Evolutionary conservation across 805 yeast species (phyloP).

Genomic region (Nakazawaea sp.): DNA sequence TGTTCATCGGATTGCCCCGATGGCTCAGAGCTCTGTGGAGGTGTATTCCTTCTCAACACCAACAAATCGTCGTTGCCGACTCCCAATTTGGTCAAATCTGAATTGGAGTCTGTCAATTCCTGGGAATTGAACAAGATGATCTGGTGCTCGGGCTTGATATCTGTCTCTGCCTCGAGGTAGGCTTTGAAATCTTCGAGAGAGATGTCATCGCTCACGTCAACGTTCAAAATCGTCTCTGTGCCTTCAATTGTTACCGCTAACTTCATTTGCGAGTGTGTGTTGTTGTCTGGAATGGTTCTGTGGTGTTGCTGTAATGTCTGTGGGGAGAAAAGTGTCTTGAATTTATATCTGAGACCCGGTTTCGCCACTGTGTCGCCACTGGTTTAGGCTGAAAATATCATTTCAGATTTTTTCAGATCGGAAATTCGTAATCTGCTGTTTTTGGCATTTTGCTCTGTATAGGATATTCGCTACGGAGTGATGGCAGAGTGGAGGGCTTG

Average conservation of each 20-base stretch:
- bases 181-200: constrained; percentile 64
- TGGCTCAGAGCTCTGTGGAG: background rate
- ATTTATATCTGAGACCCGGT: too few species aligned
- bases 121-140: constrained; percentile 41
- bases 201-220: constrained; percentile 65
- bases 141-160: constrained; percentile 39
- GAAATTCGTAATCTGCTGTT: too few species aligned
- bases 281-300: background rate
- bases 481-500: too few species aligned
- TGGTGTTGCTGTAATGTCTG: too few species aligned
- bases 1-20: constrained; percentile 17
- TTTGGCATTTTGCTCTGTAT: too few species aligned
- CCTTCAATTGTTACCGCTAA: constrained; percentile 43
- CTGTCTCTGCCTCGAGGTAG: constrained; percentile 64
- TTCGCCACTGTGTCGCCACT: too few species aligned
- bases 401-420: too few species aligned
- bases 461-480: too few species aligned
- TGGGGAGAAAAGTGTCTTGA: too few species aligned
- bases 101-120: constrained; percentile 25
- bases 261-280: constrained; percentile 29
- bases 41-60: constrained; percentile 33
- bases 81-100: constrained; percentile 38
- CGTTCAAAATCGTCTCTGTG: constrained; percentile 39
- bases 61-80: constrained; percentile 56
- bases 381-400: too few species aligned